Evolutionary conservation across 176 grass and related monocot species (phyloP).

Genomic region (Miscanthus lutarioriparius): DNA sequence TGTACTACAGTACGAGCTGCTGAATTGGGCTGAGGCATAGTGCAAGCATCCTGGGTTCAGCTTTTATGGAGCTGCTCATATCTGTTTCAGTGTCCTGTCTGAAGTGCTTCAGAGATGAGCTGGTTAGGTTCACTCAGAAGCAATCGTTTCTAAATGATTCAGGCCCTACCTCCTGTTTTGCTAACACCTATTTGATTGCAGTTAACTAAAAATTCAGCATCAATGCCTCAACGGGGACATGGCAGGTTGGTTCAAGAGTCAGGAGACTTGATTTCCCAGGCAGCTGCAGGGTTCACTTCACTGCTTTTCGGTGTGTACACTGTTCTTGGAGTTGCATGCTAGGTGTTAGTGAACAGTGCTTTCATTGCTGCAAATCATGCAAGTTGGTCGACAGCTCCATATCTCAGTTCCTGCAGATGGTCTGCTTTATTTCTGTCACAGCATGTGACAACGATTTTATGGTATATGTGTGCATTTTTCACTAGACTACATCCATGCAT

Average conservation of each 20-base stretch:
- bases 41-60: slow-evolving; percentile 3
- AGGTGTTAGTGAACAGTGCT: slow-evolving; percentile 1
- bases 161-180: not conserved
- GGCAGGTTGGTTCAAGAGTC: not conserved
- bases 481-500: not conserved
- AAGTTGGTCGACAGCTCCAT: slow-evolving; percentile 14
- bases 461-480: slow-evolving; percentile 8
- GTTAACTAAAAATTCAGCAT: not conserved
- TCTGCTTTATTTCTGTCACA: slow-evolving; percentile 21
- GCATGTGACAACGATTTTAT: not conserved
- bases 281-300: slow-evolving; percentile 14
- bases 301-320: slow-evolving; percentile 21
- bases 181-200: not conserved
- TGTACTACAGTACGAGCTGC: slow-evolving; percentile 1
- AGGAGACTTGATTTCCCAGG: slow-evolving; percentile 3
- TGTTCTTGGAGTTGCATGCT: slow-evolving; percentile 19
- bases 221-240: not conserved
- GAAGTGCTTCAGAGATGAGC: slow-evolving; percentile 8
- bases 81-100: not conserved
- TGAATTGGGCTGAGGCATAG: slow-evolving; percentile 8
- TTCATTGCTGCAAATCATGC: slow-evolving; percentile 27
- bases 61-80: slow-evolving; percentile 14
- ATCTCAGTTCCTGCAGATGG: slow-evolving; percentile 12
- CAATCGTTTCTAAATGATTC: slow-evolving; percentile 19
- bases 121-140: not conserved